Base-by-base conservation (phyloP, 495 filamentous ascomycete species). In the Lichenothelia convexa region DNA sequence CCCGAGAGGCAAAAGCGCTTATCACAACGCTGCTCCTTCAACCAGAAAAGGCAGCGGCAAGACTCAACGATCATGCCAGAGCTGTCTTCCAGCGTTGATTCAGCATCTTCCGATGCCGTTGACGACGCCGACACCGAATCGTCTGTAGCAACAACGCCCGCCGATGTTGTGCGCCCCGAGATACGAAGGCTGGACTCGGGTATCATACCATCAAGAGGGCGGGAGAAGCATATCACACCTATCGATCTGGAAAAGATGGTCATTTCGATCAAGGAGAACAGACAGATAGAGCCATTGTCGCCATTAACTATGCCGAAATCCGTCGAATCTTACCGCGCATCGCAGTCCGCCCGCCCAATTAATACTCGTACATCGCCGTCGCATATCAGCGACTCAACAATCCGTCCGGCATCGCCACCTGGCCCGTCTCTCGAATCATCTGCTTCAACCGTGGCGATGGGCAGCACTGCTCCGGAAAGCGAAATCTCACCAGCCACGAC, bases 81-180 rank as follows among this genome's bases (percentile, higher is more conserved):
- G 49, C 73, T 97, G 22, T 95, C 91, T n/a, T 73, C 74, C 23
- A 93, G 84, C 53, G 75, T 93, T 38, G 85, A 91, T 48, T 93
- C 86, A 8, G 65, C 75, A 30, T 85, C 82, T 35, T 33, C 31
- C 17, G 13, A 12, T 8, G 31, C 31, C 13, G 9, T 18, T 9
- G 8, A 12, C 19, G n/a, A 33, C 9, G 9, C 31, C 11, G 31
- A 33, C 31, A 18, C 8, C 31, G 31, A 12, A 12, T 29, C 15
- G 24, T 9, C 9, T 15, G 9, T 33, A 8, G 31, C 8, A 12
- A 8, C 8, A 33, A 33, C 31, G 17, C 3, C 31, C 17, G 11
- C 9, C 8, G 8, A 33, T 18, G 16, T 49, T 2, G 43, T 65
- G 6, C 65, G 68, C 6, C 75, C 74, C 16, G 59, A 64, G 36